phyloP scores from a whole-genome alignment of 768 basidiomycete species.

The Pulveroboletus sp. region DNA sequence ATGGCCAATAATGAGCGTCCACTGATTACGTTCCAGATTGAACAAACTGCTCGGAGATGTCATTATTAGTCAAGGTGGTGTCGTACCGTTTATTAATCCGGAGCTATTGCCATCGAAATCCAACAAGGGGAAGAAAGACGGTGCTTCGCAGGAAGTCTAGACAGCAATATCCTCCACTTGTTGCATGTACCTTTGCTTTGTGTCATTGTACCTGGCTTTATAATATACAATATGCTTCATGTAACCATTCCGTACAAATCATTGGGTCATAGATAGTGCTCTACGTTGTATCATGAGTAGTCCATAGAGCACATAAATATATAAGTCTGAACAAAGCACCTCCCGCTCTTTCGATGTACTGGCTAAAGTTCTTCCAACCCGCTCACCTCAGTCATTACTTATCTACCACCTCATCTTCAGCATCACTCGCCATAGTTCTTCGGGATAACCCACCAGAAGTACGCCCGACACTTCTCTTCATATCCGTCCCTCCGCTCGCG shows the following conservation, averaged over 20 bases:
- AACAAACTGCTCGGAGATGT: conserved; percentile 58
- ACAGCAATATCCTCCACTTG: conserved; percentile 1
- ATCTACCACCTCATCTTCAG: conserved; percentile 68
- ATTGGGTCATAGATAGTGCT: too few species aligned
- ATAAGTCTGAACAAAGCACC: background rate
- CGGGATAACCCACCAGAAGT: conserved; percentile 53
- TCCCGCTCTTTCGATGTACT: background rate
- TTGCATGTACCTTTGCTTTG: conserved; percentile 16
- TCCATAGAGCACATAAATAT: background rate
- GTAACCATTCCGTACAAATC: too few species aligned
- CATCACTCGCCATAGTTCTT: conserved; percentile 81
- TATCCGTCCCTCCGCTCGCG: conserved; percentile 6
- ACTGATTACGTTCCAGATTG: conserved; percentile 33
- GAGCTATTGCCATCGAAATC: conserved; percentile 45
- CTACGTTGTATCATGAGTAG: background rate
- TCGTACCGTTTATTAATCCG: conserved; percentile 62
- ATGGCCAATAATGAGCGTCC: background rate
- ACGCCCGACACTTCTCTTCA: conserved; percentile 45
- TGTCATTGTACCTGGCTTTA: conserved; percentile 21
- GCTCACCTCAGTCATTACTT: conserved; percentile 13
- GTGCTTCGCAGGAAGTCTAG: conserved; percentile 50
- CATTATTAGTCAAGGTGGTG: conserved; percentile 78
- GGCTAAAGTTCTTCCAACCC: background rate
- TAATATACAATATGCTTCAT: conserved; percentile 32
- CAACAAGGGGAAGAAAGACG: conserved; percentile 48